Base-by-base conservation (phyloP, 345 rosid species). In the Corchorus olitorius region DNA sequence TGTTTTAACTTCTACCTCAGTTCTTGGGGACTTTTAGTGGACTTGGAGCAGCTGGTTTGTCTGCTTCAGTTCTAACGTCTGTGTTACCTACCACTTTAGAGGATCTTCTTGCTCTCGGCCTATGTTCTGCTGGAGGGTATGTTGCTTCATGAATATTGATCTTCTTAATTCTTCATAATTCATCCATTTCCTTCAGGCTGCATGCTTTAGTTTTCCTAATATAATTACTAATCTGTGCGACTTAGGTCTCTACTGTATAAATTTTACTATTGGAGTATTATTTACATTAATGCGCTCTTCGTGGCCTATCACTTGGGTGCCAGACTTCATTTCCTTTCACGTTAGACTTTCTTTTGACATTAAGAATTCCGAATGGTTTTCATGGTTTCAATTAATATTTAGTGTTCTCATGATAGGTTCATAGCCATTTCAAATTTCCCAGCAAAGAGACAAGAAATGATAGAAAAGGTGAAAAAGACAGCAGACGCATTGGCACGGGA, bases 121-220 rank as follows among this genome's bases (percentile, higher is more conserved):
- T 96, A 76, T 96, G 97, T 81, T 93, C 98, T n/a, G 97, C 97
- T 74, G 98, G 97, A 83, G 99, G 99, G 98, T 96, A 88, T 65
- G 41, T 67, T 15, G 77, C 81, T 73, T 70, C 78, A 68, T 66
- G 37, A 33, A 66, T 35, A 73, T 61, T 41, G 69, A 9, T 27
- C 22, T 17, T 67, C 67, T 20, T 75, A 39, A 46, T 41, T 33
- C 48, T 67, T 73, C 71, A 43, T 63, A 45, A 43, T 70, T 67
- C 50, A 14, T 68, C 56, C 3, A 39, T 62, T 41, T 63, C 76
- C 37, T 66, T 75, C 35, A 62, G 12, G 27, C 50, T 13, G 52
- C 39, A 72, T 72, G 64, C 17, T 27, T 41, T 5, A 55, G 5
- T 55, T 55, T 54, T 72, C n/a, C n/a, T 27, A 45, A 22, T 4